Evolutionary conservation across 768 basidiomycete genomes (phyloP).

Genomic region (Termitomyces sp.): DNA sequence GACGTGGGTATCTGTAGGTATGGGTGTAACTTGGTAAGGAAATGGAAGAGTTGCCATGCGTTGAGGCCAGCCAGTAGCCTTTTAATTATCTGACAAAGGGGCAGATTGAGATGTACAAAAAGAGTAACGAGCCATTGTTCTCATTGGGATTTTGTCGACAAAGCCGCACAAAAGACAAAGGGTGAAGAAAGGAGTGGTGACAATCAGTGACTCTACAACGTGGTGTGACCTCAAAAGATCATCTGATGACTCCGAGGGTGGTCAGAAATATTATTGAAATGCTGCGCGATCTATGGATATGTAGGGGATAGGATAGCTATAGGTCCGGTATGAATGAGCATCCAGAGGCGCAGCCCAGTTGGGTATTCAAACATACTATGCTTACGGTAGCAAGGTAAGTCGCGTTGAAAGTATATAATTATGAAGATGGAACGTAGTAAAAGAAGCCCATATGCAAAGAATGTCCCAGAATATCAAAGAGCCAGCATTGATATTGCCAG

Average conservation of each 20-base stretch:
- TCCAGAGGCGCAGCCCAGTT: neutral
- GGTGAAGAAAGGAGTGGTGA: neutral
- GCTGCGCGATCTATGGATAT: neutral
- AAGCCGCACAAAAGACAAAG: neutral
- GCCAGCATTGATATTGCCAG: slow-evolving; percentile 3
- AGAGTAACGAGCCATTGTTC: neutral
- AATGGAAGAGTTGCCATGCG: neutral
- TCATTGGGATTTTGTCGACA: neutral
- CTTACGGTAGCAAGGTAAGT: neutral
- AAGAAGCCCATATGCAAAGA: neutral
- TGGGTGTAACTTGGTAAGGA: neutral
- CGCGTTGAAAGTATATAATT: slow-evolving; percentile 1
- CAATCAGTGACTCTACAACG: neutral
- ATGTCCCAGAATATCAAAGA: neutral
- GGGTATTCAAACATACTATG: neutral
- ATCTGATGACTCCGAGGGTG: no score
- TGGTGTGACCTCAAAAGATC: neutral
- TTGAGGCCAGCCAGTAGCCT: neutral
- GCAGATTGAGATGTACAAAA: neutral
- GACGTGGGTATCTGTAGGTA: slow-evolving; percentile 1
- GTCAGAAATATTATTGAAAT: neutral
- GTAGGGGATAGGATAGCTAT: neutral
- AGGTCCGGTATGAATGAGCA: neutral
- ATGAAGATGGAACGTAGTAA: neutral
- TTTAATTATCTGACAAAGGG: neutral